Evolutionary conservation across 2,329 filamentous ascomycete genomes (phyloP).

Genomic region (Coniochaeta ligniaria): DNA sequence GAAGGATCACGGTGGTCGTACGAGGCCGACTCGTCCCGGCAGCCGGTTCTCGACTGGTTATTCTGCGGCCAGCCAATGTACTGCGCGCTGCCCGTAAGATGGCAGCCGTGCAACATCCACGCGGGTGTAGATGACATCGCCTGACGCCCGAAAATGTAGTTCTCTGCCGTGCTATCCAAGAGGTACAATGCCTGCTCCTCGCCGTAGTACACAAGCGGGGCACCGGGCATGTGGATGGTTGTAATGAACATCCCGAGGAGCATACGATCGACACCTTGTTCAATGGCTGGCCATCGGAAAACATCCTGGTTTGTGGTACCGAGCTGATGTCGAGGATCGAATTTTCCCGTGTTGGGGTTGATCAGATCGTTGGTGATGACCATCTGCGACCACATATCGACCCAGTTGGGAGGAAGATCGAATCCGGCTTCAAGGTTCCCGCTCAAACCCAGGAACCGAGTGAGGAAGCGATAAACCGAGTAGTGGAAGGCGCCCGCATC

Average conservation of each 20-base stretch:
- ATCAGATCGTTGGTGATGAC: conserved; percentile 37
- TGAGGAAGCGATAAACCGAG: conserved; percentile 55
- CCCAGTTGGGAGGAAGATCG: conserved; percentile 46
- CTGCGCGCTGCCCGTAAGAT: conserved; percentile 44
- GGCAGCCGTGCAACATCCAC: conserved; percentile 58
- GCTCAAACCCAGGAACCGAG: conserved; percentile 53
- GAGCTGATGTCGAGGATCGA: conserved; percentile 57
- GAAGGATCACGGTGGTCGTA: conserved; percentile 57
- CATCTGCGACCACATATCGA: conserved; percentile 43
- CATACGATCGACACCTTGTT: conserved; percentile 47
- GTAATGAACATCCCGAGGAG: conserved; percentile 51
- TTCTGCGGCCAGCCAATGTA: conserved; percentile 47
- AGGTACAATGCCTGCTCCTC: conserved; percentile 58
- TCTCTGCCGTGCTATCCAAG: conserved; percentile 52
- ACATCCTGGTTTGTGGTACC: conserved; percentile 59
- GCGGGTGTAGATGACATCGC: conserved; percentile 53
- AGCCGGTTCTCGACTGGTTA: conserved; percentile 41
- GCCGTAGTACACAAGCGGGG: conserved; percentile 53
- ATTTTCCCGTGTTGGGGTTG: conserved; percentile 21
- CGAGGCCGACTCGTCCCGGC: conserved; percentile 44
- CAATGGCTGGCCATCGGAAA: conserved; percentile 54
- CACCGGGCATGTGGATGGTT: conserved; percentile 51
- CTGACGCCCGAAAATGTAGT: conserved; percentile 58
- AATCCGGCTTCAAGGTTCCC: conserved; percentile 46
- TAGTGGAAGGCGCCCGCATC: conserved; percentile 58